Percentiles rank a stretch among this genome's conserved stretches.
Evolutionary conservation across 2,329 filamentous ascomycete species (phyloP).

Genomic region (Diaporthe caulivora): DNA sequence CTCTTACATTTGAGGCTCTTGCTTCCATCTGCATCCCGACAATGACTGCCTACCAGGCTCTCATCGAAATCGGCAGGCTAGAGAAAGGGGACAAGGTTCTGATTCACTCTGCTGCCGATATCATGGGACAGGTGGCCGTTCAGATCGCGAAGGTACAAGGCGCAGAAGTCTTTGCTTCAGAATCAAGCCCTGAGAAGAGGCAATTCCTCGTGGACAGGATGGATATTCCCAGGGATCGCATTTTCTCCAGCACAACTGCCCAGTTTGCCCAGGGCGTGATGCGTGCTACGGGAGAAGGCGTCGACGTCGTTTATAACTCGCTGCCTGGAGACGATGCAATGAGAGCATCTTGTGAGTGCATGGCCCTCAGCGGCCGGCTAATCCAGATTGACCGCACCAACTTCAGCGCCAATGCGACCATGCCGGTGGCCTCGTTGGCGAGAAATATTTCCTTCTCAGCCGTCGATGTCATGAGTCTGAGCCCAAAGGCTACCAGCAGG

Average conservation of each 20-base stretch:
- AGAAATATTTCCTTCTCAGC: slow-evolving; percentile 50
- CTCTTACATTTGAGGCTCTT: slow-evolving; percentile 49
- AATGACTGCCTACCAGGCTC: slow-evolving; percentile 53
- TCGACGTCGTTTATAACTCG: slow-evolving; percentile 38
- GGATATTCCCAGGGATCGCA: slow-evolving; percentile 51
- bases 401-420: slow-evolving; percentile 51
- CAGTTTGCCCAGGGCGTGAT: slow-evolving; percentile 8
- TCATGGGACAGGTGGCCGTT: slow-evolving; percentile 57
- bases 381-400: slow-evolving; percentile 60
- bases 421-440: slow-evolving; percentile 58
- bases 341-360: slow-evolving; percentile 56
- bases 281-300: slow-evolving; percentile 29
- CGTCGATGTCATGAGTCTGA: slow-evolving; percentile 46
- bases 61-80: slow-evolving; percentile 49
- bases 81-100: slow-evolving; percentile 50
- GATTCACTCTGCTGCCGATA: slow-evolving; percentile 57
- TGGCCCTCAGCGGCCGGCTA: slow-evolving; percentile 58
- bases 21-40: slow-evolving; percentile 38
- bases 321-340: slow-evolving; percentile 49
- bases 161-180: slow-evolving; percentile 57
- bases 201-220: slow-evolving; percentile 48
- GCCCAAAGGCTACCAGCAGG: neutral
- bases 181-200: slow-evolving; percentile 46
- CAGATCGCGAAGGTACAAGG: slow-evolving; percentile 51
- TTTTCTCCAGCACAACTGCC: slow-evolving; percentile 48